These are phyloP conservation scores for Pseudevernia furfuracea DNA, from an alignment of 495 filamentous ascomycete species.

Conservation along the genomic window DNA sequence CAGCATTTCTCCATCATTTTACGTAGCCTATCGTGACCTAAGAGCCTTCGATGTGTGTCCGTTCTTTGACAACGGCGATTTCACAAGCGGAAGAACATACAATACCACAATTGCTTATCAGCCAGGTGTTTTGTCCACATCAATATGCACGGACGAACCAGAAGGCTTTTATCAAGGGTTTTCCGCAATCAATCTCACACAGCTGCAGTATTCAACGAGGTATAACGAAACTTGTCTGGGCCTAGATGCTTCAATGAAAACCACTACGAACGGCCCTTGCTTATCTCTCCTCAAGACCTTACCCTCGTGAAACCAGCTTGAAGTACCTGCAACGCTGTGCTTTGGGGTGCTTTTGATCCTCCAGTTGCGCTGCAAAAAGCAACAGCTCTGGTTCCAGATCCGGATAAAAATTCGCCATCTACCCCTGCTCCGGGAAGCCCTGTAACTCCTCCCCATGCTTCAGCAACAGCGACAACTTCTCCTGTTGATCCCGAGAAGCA, in stretches of 20 bases:
- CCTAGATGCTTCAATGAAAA: background rate
- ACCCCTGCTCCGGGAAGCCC: background rate
- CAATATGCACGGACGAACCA: background rate
- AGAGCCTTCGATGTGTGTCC: background rate
- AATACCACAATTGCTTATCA: background rate
- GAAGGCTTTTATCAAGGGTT: background rate
- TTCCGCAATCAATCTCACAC: background rate
- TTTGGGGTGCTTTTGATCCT: constrained; percentile 4
- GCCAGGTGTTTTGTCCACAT: background rate
- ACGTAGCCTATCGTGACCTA: constrained; percentile 1
- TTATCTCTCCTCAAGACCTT: background rate
- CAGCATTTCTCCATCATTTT: constrained; percentile 2
- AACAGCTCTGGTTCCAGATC: constrained; percentile 1
- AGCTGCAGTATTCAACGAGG: background rate
- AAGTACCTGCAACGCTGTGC: background rate
- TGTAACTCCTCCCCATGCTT: background rate
- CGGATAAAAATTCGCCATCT: background rate
- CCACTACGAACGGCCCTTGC: background rate
- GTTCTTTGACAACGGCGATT: background rate
- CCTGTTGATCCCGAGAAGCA: background rate
- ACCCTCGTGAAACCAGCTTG: background rate
- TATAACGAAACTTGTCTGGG: background rate
- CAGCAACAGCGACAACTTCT: background rate
- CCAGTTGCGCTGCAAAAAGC: background rate
- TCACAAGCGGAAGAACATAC: background rate